Percentiles rank a stretch among this genome's conserved stretches.
Conservation (phyloP, 176 grass and related monocot genomes). For the Secale cereale region DNA sequence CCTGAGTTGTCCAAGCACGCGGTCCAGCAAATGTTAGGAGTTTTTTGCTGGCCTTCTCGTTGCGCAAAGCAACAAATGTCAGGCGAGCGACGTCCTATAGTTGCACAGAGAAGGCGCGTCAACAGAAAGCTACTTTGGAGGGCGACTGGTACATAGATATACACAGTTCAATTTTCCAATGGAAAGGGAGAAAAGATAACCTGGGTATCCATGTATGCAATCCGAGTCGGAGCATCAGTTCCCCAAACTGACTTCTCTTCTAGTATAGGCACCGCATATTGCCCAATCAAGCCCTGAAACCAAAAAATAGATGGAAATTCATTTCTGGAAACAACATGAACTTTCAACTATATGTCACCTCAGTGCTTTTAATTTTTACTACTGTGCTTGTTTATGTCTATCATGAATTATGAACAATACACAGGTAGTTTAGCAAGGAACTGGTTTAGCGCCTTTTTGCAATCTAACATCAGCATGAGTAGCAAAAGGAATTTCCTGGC, state of each 20-base stretch:
- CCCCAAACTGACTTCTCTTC: conserved; percentile 99
- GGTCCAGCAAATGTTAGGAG: conserved; percentile 93
- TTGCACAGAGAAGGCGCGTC: conserved; percentile 20
- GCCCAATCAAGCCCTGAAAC: conserved; percentile 88
- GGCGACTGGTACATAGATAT: conserved; percentile 6
- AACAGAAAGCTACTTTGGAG: conserved; percentile 31
- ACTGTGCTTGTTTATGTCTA: background rate
- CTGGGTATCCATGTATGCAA: conserved; percentile 99
- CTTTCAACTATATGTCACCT: background rate
- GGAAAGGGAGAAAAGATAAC: conserved; percentile 32
- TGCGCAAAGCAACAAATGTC: conserved; percentile 90
- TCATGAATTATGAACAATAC: background rate
- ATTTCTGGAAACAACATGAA: conserved; percentile 17
- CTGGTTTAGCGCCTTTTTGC: background rate
- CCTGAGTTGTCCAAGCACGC: conserved; percentile 97
- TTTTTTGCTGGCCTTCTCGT: conserved; percentile 73
- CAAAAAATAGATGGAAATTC: conserved; percentile 19
- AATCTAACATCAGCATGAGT: conserved; percentile 6
- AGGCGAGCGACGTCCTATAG: conserved; percentile 80
- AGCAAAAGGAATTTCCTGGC: conserved; percentile 10
- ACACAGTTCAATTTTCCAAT: background rate
- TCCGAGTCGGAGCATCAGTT: conserved; percentile 97
- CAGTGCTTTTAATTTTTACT: background rate
- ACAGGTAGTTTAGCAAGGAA: background rate
- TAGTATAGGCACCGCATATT: conserved; percentile 98